These are phyloP conservation scores for Naganishia cerealis DNA, from an alignment of 1,284 basidiomycete genomes.

Conservation along the genomic window DNA sequence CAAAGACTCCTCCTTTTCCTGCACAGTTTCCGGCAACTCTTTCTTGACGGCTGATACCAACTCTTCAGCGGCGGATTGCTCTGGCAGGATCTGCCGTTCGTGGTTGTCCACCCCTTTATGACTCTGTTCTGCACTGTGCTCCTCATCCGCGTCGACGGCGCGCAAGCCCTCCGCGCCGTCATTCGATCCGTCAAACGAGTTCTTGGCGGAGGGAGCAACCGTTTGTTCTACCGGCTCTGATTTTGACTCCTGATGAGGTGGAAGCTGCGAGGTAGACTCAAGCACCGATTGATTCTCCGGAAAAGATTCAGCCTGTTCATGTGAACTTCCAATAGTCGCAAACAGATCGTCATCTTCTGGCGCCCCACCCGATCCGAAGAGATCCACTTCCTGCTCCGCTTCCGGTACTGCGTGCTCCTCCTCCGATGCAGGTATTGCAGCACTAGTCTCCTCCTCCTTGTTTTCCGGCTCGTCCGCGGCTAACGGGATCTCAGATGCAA, in stretches of 20 bases:
- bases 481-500: not conserved
- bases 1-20: not conserved
- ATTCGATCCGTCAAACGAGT: not conserved
- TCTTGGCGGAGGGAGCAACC: not conserved
- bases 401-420: not conserved
- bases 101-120: not conserved
- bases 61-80: not conserved
- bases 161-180: not conserved
- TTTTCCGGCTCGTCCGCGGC: not conserved
- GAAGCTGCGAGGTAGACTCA: not conserved
- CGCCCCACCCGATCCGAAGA: not conserved
- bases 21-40: not conserved
- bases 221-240: not conserved
- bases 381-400: not conserved
- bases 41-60: not conserved
- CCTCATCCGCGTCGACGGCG: not conserved
- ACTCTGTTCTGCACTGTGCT: not conserved
- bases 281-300: not conserved
- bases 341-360: conserved; percentile 8
- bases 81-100: not conserved
- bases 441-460: not conserved
- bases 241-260: not conserved
- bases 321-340: not conserved
- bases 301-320: not conserved
- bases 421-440: not conserved